Evolutionary conservation across 2,329 filamentous ascomycete genomes (phyloP).

Genomic region (Fusarium sarcochroum): DNA sequence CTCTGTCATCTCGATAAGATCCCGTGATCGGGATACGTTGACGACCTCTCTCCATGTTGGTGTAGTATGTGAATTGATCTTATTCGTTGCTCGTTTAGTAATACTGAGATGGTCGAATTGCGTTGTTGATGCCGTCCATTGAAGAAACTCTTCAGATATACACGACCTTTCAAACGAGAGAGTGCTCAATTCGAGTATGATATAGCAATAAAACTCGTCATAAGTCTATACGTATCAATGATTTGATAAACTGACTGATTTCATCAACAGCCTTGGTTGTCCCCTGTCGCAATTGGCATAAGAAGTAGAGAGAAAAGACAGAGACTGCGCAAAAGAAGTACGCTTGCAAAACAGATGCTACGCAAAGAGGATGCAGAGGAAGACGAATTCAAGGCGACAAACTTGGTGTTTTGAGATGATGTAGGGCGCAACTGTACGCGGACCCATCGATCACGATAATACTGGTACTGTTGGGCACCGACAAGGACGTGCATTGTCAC

Average conservation of each 20-base stretch:
- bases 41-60: constrained; percentile 18
- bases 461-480: constrained; percentile 18
- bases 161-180: neutral
- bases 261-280: neutral
- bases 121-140: neutral
- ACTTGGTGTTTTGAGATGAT: constrained; percentile 7
- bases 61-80: neutral
- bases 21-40: constrained; percentile 19
- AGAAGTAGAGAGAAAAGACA: neutral
- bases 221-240: constrained; percentile 1
- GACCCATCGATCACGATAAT: constrained; percentile 1
- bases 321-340: neutral
- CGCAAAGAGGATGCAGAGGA: neutral
- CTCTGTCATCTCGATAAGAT: constrained; percentile 7
- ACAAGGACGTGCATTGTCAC: constrained; percentile 32
- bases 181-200: neutral
- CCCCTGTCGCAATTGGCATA: neutral
- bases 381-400: neutral
- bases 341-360: neutral
- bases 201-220: neutral
- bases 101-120: neutral
- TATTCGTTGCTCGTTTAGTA: neutral
- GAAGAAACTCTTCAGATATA: neutral
- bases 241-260: constrained; percentile 12
- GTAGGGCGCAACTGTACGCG: constrained; percentile 17